Conservation (phyloP, 345 rosid species). For the Hirschfeldia incana region DNA sequence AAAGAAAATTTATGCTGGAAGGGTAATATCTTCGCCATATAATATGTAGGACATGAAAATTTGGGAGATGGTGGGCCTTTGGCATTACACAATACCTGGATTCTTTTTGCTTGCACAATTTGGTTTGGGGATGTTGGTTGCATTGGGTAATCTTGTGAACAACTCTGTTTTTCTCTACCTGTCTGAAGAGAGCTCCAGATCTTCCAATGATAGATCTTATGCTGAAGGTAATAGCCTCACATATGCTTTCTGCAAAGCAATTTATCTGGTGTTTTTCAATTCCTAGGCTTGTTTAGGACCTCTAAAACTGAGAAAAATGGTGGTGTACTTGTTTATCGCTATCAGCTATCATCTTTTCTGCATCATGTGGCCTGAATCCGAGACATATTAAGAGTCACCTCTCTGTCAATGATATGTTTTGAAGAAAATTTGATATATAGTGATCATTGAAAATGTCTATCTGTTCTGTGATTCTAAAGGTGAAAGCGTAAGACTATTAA, state of each 20-base stretch:
- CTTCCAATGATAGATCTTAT: constrained; percentile 52
- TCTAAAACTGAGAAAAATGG: not conserved
- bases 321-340: not conserved
- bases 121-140: constrained; percentile 91
- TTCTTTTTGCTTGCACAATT: constrained; percentile 95
- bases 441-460: not conserved
- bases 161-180: constrained; percentile 87
- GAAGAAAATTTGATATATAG: constrained; percentile 2
- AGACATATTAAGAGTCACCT: constrained; percentile 2
- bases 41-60: constrained; percentile 83
- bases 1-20: constrained; percentile 56
- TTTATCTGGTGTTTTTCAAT: constrained; percentile 15
- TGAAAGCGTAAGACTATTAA: constrained; percentile 8
- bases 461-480: constrained; percentile 16
- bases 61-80: constrained; percentile 97
- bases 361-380: constrained; percentile 20
- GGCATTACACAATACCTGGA: constrained; percentile 99
- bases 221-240: constrained; percentile 63
- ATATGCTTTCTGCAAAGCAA: constrained; percentile 19
- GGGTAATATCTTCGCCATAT: constrained; percentile 53
- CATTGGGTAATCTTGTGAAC: constrained; percentile 94
- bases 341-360: constrained; percentile 21
- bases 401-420: constrained; percentile 17
- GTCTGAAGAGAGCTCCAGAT: constrained; percentile 65
- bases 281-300: constrained; percentile 9